A percentile compares a stretch with the other conserved stretches of the same genome.
These are phyloP conservation scores for Neodidymelliopsis sp. DNA, from an alignment of 2,329 filamentous ascomycete genomes.

Conservation along the genomic window DNA sequence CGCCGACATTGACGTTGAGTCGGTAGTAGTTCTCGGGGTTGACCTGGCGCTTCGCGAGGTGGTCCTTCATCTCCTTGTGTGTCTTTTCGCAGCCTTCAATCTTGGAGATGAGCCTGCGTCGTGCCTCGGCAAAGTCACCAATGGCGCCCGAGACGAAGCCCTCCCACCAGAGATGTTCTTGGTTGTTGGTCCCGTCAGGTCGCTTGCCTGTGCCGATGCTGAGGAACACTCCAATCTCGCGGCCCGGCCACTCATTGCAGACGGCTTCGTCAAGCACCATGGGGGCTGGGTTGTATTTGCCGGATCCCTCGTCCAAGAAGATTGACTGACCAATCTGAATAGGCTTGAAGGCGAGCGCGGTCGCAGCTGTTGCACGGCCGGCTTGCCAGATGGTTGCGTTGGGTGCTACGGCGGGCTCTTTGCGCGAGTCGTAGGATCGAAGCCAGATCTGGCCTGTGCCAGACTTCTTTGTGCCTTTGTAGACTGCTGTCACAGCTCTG, in stretches of 20 bases:
- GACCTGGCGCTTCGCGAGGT: slow-evolving; percentile 78
- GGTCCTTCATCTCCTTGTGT: slow-evolving; percentile 85
- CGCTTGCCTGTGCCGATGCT: slow-evolving; percentile 94
- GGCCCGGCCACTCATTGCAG: slow-evolving; percentile 92
- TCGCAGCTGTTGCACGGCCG: slow-evolving; percentile 90
- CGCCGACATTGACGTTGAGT: slow-evolving; percentile 94
- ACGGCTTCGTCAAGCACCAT: slow-evolving; percentile 88
- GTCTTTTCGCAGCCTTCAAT: slow-evolving; percentile 95
- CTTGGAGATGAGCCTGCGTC: slow-evolving; percentile 83
- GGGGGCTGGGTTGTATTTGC: slow-evolving; percentile 90
- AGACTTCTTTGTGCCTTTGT: slow-evolving; percentile 78
- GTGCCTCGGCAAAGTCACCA: slow-evolving; percentile 90
- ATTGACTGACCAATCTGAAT: slow-evolving; percentile 91
- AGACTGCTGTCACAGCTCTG: slow-evolving; percentile 89
- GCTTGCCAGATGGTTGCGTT: slow-evolving; percentile 98
- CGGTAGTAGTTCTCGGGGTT: slow-evolving; percentile 92
- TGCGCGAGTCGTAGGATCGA: slow-evolving; percentile 93
- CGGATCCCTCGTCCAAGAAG: slow-evolving; percentile 91
- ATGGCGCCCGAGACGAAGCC: slow-evolving; percentile 75
- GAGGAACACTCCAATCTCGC: slow-evolving; percentile 90
- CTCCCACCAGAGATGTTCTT: slow-evolving; percentile 86
- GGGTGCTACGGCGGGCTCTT: slow-evolving; percentile 87
- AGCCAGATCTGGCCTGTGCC: slow-evolving; percentile 73
- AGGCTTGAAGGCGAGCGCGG: slow-evolving; percentile 92
- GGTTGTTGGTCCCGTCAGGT: slow-evolving; percentile 72